Percentiles rank a stretch among this genome's conserved stretches.
phyloP scores from a whole-genome alignment of 2,329 filamentous ascomycete genomes.

The Aspergillus hiratsukae region DNA sequence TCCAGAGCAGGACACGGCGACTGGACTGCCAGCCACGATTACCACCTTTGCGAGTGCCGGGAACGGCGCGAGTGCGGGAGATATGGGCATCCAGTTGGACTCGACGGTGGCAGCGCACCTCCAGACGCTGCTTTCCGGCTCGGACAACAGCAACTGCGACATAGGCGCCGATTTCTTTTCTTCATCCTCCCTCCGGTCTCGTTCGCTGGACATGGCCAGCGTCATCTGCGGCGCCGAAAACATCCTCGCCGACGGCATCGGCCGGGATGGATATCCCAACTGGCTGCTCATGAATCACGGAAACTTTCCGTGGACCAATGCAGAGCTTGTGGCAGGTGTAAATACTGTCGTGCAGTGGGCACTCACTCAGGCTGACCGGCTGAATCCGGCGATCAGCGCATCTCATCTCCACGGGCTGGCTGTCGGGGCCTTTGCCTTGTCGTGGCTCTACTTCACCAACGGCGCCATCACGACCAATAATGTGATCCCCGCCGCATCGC shows the following conservation, averaged over 20 bases:
- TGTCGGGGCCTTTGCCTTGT: not conserved
- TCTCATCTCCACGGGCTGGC: not conserved
- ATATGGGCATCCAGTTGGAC: slow-evolving; percentile 3
- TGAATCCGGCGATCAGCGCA: slow-evolving; percentile 2
- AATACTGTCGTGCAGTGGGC: slow-evolving; percentile 3
- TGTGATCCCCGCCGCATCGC: slow-evolving; percentile 1
- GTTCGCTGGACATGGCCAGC: not conserved
- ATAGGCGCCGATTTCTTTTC: not conserved
- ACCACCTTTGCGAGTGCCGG: slow-evolving; percentile 2
- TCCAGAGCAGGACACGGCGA: slow-evolving; percentile 3
- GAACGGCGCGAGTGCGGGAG: not conserved
- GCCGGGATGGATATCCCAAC: not conserved
- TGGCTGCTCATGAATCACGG: slow-evolving; percentile 1
- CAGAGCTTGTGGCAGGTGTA: not conserved
- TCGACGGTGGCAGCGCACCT: slow-evolving; percentile 1
- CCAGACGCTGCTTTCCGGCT: slow-evolving; percentile 2
- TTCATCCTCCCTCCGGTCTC: not conserved
- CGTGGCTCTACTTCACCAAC: not conserved
- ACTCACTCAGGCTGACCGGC: not conserved
- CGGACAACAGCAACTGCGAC: not conserved
- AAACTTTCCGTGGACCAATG: not conserved
- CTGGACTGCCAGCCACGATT: slow-evolving; percentile 1
- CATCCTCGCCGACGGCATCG: not conserved
- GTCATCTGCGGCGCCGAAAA: not conserved
- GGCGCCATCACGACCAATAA: slow-evolving; percentile 1